Evolutionary conservation across 1,139 yeast species (phyloP).

Genomic region (Suhomyces kunorum): DNA sequence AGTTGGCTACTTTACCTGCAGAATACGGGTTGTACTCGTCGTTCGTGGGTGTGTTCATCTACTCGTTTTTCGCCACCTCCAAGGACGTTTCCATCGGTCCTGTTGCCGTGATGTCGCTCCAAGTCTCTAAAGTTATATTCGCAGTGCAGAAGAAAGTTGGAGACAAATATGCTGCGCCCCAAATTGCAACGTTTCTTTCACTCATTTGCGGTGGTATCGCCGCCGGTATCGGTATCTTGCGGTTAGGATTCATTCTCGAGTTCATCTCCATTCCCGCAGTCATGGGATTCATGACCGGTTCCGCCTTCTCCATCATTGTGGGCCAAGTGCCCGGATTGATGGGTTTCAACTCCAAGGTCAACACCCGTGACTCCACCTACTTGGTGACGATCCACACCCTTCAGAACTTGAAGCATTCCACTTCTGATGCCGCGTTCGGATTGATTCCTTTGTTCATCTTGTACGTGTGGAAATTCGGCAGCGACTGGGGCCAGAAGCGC

Average conservation of each 20-base stretch:
- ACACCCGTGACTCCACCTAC: conserved; percentile 74
- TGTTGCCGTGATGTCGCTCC: conserved; percentile 93
- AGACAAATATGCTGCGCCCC: conserved; percentile 53
- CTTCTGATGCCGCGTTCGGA: conserved; percentile 87
- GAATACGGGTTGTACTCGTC: conserved; percentile 91
- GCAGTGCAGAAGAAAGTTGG: conserved; percentile 50
- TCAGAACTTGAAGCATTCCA: conserved; percentile 68
- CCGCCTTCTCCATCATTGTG: conserved; percentile 75
- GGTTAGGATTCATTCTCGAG: conserved; percentile 87
- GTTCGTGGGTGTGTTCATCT: conserved; percentile 86
- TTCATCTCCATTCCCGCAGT: conserved; percentile 91
- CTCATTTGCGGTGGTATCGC: conserved; percentile 85
- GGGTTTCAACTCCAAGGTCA: conserved; percentile 68
- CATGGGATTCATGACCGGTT: conserved; percentile 93
- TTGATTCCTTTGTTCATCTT: conserved; percentile 68
- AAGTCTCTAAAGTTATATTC: conserved; percentile 76
- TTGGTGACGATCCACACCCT: conserved; percentile 68
- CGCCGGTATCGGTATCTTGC: conserved; percentile 74
- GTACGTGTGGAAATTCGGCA: conserved; percentile 64
- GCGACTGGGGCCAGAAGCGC: conserved; percentile 61
- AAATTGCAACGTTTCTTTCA: conserved; percentile 78
- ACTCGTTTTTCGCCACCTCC: conserved; percentile 89
- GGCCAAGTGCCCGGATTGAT: conserved; percentile 88
- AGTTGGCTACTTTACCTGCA: conserved; percentile 76
- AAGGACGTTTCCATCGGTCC: conserved; percentile 97